phyloP scores from a whole-genome alignment of 306 rosid species.

The Medicago ruthenica region DNA sequence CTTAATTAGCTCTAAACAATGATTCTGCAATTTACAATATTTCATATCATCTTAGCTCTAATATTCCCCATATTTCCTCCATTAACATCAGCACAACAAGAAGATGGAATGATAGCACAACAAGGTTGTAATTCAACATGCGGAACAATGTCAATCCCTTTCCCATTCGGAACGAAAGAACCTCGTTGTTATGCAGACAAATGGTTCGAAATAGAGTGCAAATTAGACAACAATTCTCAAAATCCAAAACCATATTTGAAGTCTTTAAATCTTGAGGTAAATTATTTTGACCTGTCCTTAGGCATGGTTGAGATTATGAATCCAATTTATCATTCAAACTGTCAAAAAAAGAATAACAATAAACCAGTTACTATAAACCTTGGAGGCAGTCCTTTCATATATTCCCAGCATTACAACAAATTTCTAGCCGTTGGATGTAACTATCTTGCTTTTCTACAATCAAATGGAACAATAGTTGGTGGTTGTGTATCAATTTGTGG shows the following conservation, averaged over 20 bases:
- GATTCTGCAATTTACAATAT: constrained; percentile 23
- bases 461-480: constrained; percentile 29
- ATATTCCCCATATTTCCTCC: background rate
- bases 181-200: constrained; percentile 35
- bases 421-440: constrained; percentile 44
- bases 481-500: constrained; percentile 51
- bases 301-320: background rate
- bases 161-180: constrained; percentile 54
- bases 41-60: background rate
- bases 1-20: constrained; percentile 9
- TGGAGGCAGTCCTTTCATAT: constrained; percentile 40
- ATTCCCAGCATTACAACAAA: constrained; percentile 23
- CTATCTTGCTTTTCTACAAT: constrained; percentile 16
- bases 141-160: constrained; percentile 37
- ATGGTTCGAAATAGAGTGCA: constrained; percentile 54
- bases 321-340: constrained; percentile 28
- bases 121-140: constrained; percentile 40
- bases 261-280: constrained; percentile 31
- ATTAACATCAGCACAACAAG: background rate
- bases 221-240: background rate
- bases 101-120: background rate
- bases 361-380: constrained; percentile 1
- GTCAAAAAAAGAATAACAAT: background rate
- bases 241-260: constrained; percentile 33
- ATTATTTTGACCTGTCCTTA: rapidly evolving